Conservation (phyloP, 2,329 filamentous ascomycete genomes). For the Fusarium annulatum region DNA sequence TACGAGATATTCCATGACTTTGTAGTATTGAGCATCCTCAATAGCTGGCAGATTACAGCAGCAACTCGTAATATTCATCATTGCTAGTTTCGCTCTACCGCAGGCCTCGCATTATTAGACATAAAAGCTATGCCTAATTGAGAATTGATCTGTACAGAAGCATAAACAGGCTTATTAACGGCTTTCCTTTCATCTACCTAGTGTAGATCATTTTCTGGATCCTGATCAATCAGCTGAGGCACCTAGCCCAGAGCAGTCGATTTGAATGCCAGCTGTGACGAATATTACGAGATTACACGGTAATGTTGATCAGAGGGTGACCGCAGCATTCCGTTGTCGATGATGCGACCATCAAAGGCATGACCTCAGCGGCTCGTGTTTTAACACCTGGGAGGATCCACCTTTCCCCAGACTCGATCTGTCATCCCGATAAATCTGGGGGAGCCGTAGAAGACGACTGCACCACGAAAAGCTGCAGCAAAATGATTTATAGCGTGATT, state of each 20-base stretch:
- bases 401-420: not conserved
- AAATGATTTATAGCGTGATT: fast-evolving
- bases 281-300: not conserved
- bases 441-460: not conserved
- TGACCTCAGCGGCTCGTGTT: not conserved
- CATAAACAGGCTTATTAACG: fast-evolving
- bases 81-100: not conserved
- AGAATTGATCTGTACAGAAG: too few relatives aligned
- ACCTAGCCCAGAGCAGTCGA: fast-evolving
- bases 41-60: fast-evolving
- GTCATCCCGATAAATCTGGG: not conserved
- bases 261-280: not conserved
- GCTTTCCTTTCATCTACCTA: not conserved
- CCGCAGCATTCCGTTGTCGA: not conserved
- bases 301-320: not conserved
- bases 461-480: not conserved
- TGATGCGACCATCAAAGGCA: not conserved
- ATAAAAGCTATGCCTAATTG: not conserved
- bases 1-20: not conserved
- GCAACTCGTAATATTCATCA: not conserved
- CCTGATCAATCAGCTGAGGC: fast-evolving
- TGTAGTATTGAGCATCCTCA: not conserved
- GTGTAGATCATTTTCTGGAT: fast-evolving
- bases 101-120: not conserved
- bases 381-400: fast-evolving